Percentiles rank a stretch among this genome's conserved stretches.
phyloP scores from a whole-genome alignment of 176 grass and related monocot genomes.

The Cocos nucifera region DNA sequence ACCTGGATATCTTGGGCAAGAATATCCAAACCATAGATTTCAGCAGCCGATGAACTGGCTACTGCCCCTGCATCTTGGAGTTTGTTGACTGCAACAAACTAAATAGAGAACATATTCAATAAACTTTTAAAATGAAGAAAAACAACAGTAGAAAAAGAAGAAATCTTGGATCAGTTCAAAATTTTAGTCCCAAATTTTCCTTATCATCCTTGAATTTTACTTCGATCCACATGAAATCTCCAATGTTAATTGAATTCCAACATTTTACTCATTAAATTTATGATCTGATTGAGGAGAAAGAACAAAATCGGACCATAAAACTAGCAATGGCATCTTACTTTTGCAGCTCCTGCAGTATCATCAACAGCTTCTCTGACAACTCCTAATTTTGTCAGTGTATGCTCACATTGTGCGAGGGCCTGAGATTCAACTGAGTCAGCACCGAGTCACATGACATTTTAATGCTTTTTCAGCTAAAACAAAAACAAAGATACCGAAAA shows the following conservation, averaged over 20 bases:
- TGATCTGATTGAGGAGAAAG: too few relatives aligned
- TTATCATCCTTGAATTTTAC: too few relatives aligned
- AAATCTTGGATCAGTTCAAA: too few relatives aligned
- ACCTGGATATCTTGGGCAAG: slow-evolving; percentile 88
- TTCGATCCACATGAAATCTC: too few relatives aligned
- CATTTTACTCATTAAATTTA: too few relatives aligned
- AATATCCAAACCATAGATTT: slow-evolving; percentile 77
- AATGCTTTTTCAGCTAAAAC: too few relatives aligned
- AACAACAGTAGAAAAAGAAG: not conserved
- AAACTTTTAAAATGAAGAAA: not conserved
- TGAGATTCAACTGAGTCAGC: slow-evolving; percentile 3
- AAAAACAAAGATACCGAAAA: too few relatives aligned
- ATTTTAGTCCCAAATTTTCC: too few relatives aligned
- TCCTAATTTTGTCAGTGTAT: slow-evolving; percentile 52
- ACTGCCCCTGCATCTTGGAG: slow-evolving; percentile 61
- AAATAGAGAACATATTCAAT: slow-evolving; percentile 1
- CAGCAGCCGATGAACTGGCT: slow-evolving; percentile 68
- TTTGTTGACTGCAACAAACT: slow-evolving; percentile 57
- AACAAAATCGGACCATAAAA: not conserved
- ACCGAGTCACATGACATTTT: slow-evolving; percentile 7
- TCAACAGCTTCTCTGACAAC: slow-evolving; percentile 79
- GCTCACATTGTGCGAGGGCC: slow-evolving; percentile 85
- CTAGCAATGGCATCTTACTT: slow-evolving; percentile 26
- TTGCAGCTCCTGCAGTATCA: slow-evolving; percentile 76
- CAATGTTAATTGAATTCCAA: too few relatives aligned